A percentile compares a stretch with the other conserved stretches of the same genome.
Conservation (phyloP, 805 yeast species). For the Zygosaccharomyces kombuchaensis region DNA sequence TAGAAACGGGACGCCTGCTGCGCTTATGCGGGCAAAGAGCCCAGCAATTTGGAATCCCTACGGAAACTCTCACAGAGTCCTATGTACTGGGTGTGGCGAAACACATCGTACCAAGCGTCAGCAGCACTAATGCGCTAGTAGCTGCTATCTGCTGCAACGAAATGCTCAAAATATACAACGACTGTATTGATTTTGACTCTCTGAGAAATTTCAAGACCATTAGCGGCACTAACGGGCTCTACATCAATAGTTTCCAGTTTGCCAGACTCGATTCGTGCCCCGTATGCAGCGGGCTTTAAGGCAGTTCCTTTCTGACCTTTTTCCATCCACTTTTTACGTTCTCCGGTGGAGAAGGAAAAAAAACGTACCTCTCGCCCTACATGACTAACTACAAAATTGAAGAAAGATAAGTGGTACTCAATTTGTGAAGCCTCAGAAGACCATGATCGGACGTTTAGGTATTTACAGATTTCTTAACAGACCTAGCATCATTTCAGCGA, state of each 20-base stretch:
- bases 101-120: slow-evolving; percentile 89
- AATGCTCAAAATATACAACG: slow-evolving; percentile 72
- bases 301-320: neutral
- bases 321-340: neutral
- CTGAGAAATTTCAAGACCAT: slow-evolving; percentile 81
- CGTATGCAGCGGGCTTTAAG: slow-evolving; percentile 57
- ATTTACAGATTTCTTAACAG: neutral
- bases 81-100: slow-evolving; percentile 85
- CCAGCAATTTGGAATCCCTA: slow-evolving; percentile 52
- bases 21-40: slow-evolving; percentile 58
- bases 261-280: slow-evolving; percentile 60
- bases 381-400: neutral
- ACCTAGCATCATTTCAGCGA: neutral
- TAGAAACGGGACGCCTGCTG: slow-evolving; percentile 61
- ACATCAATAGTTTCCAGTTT: slow-evolving; percentile 66
- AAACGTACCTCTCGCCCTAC: neutral
- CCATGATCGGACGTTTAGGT: slow-evolving; percentile 4
- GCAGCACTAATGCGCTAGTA: slow-evolving; percentile 87
- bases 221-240: slow-evolving; percentile 76
- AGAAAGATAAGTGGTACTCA: too few species aligned
- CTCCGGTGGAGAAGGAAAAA: neutral
- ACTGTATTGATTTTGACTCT: slow-evolving; percentile 50
- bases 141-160: slow-evolving; percentile 89
- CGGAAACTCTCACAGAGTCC: slow-evolving; percentile 60
- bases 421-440: neutral